Evolutionary conservation across 495 filamentous ascomycete species (phyloP), one percentile per base, ranked within the genome.

Genomic region (Glarea lozoyensis): DNA sequence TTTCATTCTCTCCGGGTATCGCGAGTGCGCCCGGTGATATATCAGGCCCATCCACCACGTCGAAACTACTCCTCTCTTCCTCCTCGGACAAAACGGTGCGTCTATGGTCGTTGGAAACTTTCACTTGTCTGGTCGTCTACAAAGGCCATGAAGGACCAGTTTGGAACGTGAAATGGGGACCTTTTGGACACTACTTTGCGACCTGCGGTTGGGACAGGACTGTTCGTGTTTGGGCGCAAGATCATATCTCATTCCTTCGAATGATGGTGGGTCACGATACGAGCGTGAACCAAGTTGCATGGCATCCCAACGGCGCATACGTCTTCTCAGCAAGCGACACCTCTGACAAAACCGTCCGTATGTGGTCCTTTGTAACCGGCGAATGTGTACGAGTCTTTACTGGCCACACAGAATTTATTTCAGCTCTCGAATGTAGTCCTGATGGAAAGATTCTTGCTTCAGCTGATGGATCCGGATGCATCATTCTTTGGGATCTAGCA

Each of bases 161-260:
- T 12, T 92, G 86, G 76, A 84, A 89, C 46, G 68, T 95, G 3
- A 72, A 76, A 13, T 98, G 88, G 82, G 81, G 84, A n/a, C 93
- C 93, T 0, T 88, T 84, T 43, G 92, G 93, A 3, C 88, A 95
- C 58, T 98, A 97, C 63, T 98, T 98, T 58, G 75, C 80, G n/a
- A 84, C 84, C 13, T 83, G 76, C 3, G 84, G 83, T 4, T 79
- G 82, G 58, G 92, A 98, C 57, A 86, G 85, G 57, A 94, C 88
- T 2, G 87, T 88, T 7, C 80, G 92, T 12, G 67, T 97, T 10
- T 98, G 88, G 83, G 76, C 76, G 18, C 90, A 88, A 33, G 88
- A 96, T 57, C 84, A 93, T 31, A 86, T 93, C 45, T 86, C 86
- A 23, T 81, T 84, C n/a, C 76, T 85, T 31, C 82, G 90, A 19